Percentiles rank a stretch among this genome's conserved stretches.
phyloP scores from a whole-genome alignment of 257 asterid genomes.

The Solanum ossicruentum region DNA sequence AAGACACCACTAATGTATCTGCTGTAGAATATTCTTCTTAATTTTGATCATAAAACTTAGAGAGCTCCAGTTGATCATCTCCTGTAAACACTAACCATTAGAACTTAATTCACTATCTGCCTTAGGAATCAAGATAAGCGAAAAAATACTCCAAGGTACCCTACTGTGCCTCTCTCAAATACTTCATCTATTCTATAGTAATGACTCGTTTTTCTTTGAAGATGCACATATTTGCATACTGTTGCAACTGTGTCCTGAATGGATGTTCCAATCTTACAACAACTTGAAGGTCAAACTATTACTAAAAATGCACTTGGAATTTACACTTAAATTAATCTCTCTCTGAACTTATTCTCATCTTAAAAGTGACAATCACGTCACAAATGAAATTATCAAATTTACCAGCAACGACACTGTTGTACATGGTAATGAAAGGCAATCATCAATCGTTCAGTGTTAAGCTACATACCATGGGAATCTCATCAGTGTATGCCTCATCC shows the following conservation, averaged over 20 bases:
- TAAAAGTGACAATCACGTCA: background rate
- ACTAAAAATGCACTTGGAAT: background rate
- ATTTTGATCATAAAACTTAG: background rate
- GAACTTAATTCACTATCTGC: background rate
- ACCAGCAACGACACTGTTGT: background rate
- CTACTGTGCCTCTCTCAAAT: background rate
- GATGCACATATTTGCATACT: background rate
- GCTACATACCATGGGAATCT: slow-evolving; percentile 32
- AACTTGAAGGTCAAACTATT: background rate
- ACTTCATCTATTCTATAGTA: background rate
- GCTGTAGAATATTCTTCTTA: background rate
- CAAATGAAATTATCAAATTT: background rate
- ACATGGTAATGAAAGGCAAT: background rate
- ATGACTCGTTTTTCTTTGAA: background rate
- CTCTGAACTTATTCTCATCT: background rate
- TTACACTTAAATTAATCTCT: background rate
- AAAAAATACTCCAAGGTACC: background rate
- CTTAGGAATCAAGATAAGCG: background rate
- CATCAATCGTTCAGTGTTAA: background rate
- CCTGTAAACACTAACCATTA: background rate
- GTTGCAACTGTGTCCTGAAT: background rate
- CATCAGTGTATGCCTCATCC: slow-evolving; percentile 26
- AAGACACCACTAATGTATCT: background rate
- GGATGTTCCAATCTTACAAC: background rate
- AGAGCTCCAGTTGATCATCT: background rate